Percentiles rank a stretch among this genome's conserved stretches.
Conservation (phyloP, 306 rosid species). For the Castanea mollissima region DNA sequence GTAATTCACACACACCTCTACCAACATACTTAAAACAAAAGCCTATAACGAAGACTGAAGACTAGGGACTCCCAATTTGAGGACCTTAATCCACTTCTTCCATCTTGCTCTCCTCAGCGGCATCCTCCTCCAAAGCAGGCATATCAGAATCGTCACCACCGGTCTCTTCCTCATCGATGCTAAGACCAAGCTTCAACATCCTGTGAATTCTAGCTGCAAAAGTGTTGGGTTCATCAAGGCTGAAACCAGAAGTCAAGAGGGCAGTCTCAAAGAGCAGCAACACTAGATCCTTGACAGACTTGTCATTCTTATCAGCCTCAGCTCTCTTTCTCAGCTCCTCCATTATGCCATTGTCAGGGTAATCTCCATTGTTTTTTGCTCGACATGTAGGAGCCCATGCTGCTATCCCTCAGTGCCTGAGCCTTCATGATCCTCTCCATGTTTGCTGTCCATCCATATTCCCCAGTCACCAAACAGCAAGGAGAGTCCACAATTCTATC, state of each 20-base stretch:
- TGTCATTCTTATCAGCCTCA: conserved; percentile 60
- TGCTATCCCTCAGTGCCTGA: conserved; percentile 61
- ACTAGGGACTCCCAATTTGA: background rate
- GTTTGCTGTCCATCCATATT: conserved; percentile 71
- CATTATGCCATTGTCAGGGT: conserved; percentile 77
- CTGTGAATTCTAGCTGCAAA: conserved; percentile 65
- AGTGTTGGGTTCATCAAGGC: conserved; percentile 71
- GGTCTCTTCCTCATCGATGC: conserved; percentile 55
- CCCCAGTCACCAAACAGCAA: conserved; percentile 76
- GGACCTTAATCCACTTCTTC: conserved; percentile 60
- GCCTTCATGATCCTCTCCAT: conserved; percentile 83
- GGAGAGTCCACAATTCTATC: conserved; percentile 71
- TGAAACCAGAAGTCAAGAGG: conserved; percentile 64
- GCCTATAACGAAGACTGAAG: background rate
- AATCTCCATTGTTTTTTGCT: conserved; percentile 78
- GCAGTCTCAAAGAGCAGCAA: conserved; percentile 65
- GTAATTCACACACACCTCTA: too few relatives aligned
- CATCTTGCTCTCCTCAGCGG: conserved; percentile 70
- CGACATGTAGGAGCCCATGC: conserved; percentile 71
- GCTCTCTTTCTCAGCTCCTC: conserved; percentile 75
- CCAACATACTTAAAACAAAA: background rate
- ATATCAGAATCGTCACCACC: conserved; percentile 52
- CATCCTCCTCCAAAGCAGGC: conserved; percentile 66
- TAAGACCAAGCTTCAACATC: conserved; percentile 66
- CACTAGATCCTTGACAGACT: conserved; percentile 65